phyloP scores from a whole-genome alignment of 345 rosid genomes.

The Salix arbutifolia region DNA sequence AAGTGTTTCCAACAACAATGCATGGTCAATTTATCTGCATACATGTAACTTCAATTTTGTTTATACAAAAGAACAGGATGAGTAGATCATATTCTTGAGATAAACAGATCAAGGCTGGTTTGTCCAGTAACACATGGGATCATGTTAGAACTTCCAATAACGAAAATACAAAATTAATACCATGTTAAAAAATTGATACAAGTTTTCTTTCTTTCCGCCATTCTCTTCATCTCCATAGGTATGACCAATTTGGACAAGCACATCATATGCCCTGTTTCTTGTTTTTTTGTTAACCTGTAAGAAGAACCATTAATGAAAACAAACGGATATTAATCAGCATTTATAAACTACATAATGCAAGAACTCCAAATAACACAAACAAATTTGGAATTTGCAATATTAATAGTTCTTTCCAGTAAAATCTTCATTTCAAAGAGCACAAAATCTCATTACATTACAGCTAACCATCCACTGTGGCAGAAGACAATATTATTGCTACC shows the following conservation, averaged over 20 bases:
- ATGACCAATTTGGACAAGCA: constrained; percentile 92
- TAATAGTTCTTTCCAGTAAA: background rate
- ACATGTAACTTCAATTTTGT: background rate
- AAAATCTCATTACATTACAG: background rate
- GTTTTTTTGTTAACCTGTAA: constrained; percentile 81
- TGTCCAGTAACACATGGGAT: background rate
- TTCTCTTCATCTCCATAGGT: constrained; percentile 82
- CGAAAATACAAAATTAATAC: constrained; percentile 28
- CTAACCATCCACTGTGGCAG: too few species aligned
- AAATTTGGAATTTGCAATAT: background rate
- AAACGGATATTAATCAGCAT: background rate
- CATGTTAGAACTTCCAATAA: constrained; percentile 4
- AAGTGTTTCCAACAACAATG: background rate
- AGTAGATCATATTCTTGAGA: background rate
- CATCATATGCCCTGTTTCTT: constrained; percentile 89
- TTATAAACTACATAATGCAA: background rate
- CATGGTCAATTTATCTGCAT: background rate
- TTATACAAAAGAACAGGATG: background rate
- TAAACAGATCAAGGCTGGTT: background rate
- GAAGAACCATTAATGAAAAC: background rate
- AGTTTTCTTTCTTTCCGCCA: constrained; percentile 72
- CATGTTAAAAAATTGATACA: constrained; percentile 75
- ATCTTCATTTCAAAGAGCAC: background rate
- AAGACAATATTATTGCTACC: background rate
- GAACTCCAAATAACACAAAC: background rate